Evolutionary conservation across 1,284 basidiomycete species (phyloP).

Genomic region (Termitomyces sp.): DNA sequence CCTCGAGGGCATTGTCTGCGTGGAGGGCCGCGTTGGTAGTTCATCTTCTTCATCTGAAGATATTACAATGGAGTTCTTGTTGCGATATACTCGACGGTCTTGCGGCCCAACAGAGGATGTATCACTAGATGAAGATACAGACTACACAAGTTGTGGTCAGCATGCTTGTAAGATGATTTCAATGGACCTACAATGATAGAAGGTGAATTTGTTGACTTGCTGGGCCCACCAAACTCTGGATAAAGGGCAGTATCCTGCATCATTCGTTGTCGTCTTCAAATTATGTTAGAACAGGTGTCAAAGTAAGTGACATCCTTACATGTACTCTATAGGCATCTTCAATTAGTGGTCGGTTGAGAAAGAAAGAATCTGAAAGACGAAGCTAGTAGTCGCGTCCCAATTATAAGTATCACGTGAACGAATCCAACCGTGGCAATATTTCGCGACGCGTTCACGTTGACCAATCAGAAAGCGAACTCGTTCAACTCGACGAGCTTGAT

Average conservation of each 20-base stretch:
- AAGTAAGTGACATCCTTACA: slow-evolving; percentile 21
- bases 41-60: slow-evolving; percentile 31
- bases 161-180: neutral
- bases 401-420: slow-evolving; percentile 5
- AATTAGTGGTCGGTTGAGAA: neutral
- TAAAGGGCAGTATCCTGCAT: slow-evolving; percentile 25
- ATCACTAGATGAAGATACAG: slow-evolving; percentile 23
- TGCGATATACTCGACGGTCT: slow-evolving; percentile 9
- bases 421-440: neutral
- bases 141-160: slow-evolving; percentile 13
- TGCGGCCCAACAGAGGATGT: slow-evolving; percentile 17
- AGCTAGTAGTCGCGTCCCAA: neutral
- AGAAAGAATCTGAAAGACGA: neutral
- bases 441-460: too few relatives aligned
- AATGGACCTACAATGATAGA: slow-evolving; percentile 24
- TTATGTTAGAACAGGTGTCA: neutral
- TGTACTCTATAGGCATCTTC: slow-evolving; percentile 28
- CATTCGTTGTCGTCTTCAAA: slow-evolving; percentile 23
- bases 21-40: neutral
- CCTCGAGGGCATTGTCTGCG: neutral
- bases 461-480: neutral
- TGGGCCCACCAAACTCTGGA: slow-evolving; percentile 24
- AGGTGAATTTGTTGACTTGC: slow-evolving; percentile 17
- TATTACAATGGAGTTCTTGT: slow-evolving; percentile 16
- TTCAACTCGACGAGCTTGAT: neutral